A percentile compares a stretch with the other conserved stretches of the same genome.
Evolutionary conservation across 1,284 basidiomycete genomes (phyloP).

Genomic region (Pseudozyma flocculosa): DNA sequence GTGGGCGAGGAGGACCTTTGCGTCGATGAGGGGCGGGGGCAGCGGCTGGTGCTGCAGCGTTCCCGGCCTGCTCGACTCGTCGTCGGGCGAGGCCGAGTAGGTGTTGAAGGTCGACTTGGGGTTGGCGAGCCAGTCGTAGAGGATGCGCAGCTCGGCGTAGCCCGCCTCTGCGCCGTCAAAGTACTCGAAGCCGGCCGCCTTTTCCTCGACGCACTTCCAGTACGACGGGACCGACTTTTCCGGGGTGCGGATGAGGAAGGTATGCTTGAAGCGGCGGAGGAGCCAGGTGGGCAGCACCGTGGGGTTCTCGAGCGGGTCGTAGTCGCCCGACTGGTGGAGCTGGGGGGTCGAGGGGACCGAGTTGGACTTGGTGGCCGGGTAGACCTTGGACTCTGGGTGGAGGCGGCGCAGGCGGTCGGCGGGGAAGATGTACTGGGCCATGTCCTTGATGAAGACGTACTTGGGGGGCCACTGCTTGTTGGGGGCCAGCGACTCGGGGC

Average conservation of each 20-base stretch:
- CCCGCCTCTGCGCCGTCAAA: conserved; percentile 53
- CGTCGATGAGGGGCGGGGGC: conserved; percentile 49
- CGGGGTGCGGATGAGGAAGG: conserved; percentile 55
- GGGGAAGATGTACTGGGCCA: conserved; percentile 52
- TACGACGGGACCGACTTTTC: conserved; percentile 51
- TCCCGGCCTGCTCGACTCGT: conserved; percentile 3
- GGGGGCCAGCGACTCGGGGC: conserved; percentile 17
- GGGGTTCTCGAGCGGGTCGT: conserved; percentile 50
- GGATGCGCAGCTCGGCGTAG: conserved; percentile 44
- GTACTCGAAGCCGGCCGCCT: conserved; percentile 50
- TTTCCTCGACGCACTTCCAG: conserved; percentile 52
- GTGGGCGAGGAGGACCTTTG: conserved; percentile 38
- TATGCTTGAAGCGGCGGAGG: conserved; percentile 49
- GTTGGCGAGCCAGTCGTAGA: conserved; percentile 52
- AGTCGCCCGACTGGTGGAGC: conserved; percentile 1
- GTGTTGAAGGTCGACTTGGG: conserved; percentile 48
- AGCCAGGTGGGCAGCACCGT: conserved; percentile 48
- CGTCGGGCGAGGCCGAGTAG: conserved; percentile 10
- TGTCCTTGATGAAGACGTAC: conserved; percentile 54
- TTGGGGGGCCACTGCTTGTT: conserved; percentile 27
- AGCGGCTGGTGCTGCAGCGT: conserved; percentile 30
- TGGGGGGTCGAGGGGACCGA: no score
- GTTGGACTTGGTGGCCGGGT: conserved; percentile 14
- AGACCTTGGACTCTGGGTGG: conserved; percentile 44
- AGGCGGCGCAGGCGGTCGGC: conserved; percentile 33